phyloP scores from a whole-genome alignment of 331 rosid genomes.

The Saraca asoca region DNA sequence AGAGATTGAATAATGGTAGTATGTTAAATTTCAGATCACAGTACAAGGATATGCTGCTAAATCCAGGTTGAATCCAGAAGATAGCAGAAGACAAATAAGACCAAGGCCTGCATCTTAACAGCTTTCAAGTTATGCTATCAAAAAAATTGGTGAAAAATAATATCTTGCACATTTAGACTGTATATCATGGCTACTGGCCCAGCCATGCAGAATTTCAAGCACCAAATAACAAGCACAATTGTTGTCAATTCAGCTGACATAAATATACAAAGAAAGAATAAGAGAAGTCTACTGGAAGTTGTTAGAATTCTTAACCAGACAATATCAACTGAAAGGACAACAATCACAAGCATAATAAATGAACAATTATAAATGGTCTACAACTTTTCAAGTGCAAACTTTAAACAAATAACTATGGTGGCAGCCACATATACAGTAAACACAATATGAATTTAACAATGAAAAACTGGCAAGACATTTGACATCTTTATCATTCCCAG shows the following conservation, averaged over 20 bases:
- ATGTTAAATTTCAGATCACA: slow-evolving; percentile 13
- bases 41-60: slow-evolving; percentile 1
- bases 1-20: slow-evolving; percentile 8
- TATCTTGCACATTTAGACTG: neutral
- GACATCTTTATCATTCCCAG: neutral
- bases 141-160: slow-evolving; percentile 8
- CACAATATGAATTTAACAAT: neutral
- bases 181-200: slow-evolving; percentile 3
- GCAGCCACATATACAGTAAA: neutral
- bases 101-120: neutral
- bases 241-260: slow-evolving; percentile 8
- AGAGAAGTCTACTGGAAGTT: slow-evolving; percentile 8
- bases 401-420: neutral
- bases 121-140: neutral
- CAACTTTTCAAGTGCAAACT: neutral
- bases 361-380: neutral
- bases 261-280: neutral
- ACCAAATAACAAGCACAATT: neutral
- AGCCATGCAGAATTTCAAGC: neutral
- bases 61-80: neutral
- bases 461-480: neutral
- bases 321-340: too few relatives aligned
- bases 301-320: neutral
- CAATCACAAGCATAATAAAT: neutral
- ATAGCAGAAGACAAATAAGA: slow-evolving; percentile 19